Evolutionary conservation across 768 basidiomycete species (phyloP).

Genomic region (Serendipita sp.): DNA sequence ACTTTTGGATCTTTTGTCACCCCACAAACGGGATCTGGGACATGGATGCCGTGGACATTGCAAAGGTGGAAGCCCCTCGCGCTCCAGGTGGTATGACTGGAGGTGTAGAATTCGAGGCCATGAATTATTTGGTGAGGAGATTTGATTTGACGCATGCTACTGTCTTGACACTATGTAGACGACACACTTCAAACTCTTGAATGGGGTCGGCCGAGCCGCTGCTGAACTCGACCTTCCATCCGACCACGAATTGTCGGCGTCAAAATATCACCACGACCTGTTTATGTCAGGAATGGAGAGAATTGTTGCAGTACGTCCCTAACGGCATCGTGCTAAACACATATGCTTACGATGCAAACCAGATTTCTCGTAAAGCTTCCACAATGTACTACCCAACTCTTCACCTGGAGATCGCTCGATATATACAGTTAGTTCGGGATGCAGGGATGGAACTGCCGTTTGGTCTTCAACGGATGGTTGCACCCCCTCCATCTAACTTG

Average conservation of each 20-base stretch:
- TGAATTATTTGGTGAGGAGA: constrained; percentile 70
- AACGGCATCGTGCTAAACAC: not conserved
- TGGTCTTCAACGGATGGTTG: constrained; percentile 62
- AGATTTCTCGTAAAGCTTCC: constrained; percentile 94
- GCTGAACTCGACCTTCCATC: constrained; percentile 48
- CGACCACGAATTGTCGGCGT: constrained; percentile 60
- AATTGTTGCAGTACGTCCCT: constrained; percentile 55
- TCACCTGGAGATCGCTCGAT: constrained; percentile 85
- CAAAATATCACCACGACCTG: constrained; percentile 70
- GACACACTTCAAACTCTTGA: constrained; percentile 73
- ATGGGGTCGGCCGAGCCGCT: constrained; percentile 51
- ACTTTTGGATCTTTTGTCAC: constrained; percentile 96
- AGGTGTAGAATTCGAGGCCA: constrained; percentile 95
- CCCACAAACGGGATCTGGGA: constrained; percentile 86
- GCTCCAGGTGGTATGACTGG: constrained; percentile 98
- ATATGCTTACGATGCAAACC: not conserved
- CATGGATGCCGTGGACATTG: constrained; percentile 66
- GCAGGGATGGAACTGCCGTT: constrained; percentile 70
- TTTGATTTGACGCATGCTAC: not conserved
- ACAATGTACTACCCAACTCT: constrained; percentile 86
- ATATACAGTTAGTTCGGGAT: constrained; percentile 47
- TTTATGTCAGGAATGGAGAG: constrained; percentile 86
- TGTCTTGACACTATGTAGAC: constrained; percentile 34
- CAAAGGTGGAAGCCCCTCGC: constrained; percentile 69
- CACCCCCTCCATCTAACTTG: constrained; percentile 51